Evolutionary conservation across 2,329 filamentous ascomycete genomes (phyloP).

Genomic region (Epicoccum sorghinum): DNA sequence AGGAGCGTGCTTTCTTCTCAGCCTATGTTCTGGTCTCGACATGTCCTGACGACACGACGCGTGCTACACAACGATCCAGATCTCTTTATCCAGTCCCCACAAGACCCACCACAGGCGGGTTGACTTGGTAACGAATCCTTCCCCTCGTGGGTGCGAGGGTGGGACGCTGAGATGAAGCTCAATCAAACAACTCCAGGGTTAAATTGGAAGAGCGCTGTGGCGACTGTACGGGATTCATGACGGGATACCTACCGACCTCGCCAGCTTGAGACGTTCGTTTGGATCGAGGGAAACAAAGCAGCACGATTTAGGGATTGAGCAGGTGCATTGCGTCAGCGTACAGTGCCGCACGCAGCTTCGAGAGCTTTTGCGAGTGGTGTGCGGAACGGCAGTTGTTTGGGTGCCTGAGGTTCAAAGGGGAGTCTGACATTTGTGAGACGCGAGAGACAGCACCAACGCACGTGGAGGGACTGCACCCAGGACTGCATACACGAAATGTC

Average conservation of each 20-base stretch:
- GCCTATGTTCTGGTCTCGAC: not conserved
- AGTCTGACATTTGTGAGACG: conserved; percentile 5
- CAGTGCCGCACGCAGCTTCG: no score
- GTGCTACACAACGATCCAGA: not conserved
- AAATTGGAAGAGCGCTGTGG: conserved; percentile 8
- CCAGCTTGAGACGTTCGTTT: not conserved
- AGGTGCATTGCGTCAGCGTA: not conserved
- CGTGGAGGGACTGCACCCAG: not conserved
- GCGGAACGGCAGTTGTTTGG: conserved; percentile 2
- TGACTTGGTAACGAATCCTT: conserved; percentile 8
- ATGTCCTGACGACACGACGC: not conserved
- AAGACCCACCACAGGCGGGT: conserved; percentile 2
- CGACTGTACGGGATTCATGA: conserved; percentile 9
- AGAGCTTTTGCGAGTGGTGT: not conserved
- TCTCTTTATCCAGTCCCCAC: not conserved
- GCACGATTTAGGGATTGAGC: not conserved
- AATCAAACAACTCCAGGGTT: conserved; percentile 9
- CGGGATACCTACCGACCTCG: not conserved
- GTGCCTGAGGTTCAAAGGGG: conserved; percentile 2
- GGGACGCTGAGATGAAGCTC: conserved; percentile 13
- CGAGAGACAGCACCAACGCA: not conserved
- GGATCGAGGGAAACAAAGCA: not conserved
- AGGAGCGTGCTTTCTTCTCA: not conserved
- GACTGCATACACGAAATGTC: conserved; percentile 3
- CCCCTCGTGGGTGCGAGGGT: not conserved